A percentile compares a stretch with the other conserved stretches of the same genome.
Conservation (phyloP, 768 basidiomycete genomes). For the Rhodocollybia butyracea region DNA sequence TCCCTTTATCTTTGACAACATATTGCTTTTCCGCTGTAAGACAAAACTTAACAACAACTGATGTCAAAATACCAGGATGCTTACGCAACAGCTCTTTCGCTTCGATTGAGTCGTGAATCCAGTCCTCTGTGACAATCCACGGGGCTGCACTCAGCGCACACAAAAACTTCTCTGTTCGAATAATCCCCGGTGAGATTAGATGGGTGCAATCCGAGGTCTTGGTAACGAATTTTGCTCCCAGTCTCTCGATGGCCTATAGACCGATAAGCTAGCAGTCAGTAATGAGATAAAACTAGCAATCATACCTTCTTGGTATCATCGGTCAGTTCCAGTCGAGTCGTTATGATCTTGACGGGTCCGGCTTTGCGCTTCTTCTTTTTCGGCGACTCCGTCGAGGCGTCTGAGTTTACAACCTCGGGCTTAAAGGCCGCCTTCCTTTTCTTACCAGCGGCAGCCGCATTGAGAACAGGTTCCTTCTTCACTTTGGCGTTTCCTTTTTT, state of each 20-base stretch:
- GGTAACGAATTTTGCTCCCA: constrained; percentile 65
- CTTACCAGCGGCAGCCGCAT: constrained; percentile 3
- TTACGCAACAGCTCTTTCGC: constrained; percentile 60
- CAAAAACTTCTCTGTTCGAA: constrained; percentile 87
- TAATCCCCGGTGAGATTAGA: constrained; percentile 63
- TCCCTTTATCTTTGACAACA: constrained; percentile 54
- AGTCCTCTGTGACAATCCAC: constrained; percentile 59
- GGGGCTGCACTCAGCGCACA: constrained; percentile 67
- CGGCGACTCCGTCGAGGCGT: background rate
- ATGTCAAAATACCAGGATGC: constrained; percentile 23
- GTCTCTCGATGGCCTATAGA: constrained; percentile 51
- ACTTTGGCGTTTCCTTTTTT: constrained; percentile 5
- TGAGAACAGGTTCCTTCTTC: constrained; percentile 10
- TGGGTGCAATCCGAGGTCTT: constrained; percentile 74
- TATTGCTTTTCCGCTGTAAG: constrained; percentile 61
- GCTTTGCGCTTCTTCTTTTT: constrained; percentile 2
- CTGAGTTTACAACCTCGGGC: background rate
- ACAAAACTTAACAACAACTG: background rate
- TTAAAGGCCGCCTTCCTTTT: constrained; percentile 5
- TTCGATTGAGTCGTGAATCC: constrained; percentile 61
- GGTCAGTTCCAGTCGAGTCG: constrained; percentile 59
- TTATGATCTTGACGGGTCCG: constrained; percentile 50
- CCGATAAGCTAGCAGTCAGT: background rate
- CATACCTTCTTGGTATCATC: constrained; percentile 62
- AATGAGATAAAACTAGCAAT: constrained; percentile 2